Base-by-base conservation (phyloP, 495 filamentous ascomycete genomes). In the Penicillium cataractarum region DNA sequence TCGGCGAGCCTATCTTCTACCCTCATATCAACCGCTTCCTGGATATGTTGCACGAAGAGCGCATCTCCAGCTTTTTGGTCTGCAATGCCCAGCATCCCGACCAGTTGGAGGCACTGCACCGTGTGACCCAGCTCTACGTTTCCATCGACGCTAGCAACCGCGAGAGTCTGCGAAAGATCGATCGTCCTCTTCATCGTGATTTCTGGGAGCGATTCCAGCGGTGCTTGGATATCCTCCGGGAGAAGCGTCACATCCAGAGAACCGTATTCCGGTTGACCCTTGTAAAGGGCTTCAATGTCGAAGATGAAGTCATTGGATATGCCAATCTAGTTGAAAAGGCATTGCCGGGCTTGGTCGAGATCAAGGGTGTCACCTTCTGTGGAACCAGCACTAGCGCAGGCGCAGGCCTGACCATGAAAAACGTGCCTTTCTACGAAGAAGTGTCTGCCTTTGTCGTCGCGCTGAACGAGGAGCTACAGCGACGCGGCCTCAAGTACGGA, bases 31-130 rank as follows among this genome's bases (percentile, higher is more conserved):
- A 98, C 75, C 89, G 89, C 63, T 93, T 98, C 70, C 74, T 94
- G 1, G 83, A 81, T 42, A 79, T 97, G 78, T 80, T 98, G 60
- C 94, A 98, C 76, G 76, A 68, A 21, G 90, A 95, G 71, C 90
- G 85, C 71, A 96, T 98, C 67, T 96, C 91, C 17, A 94, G 89
- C 49, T 98, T 98, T 81, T 82, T 98, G 0, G 94, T 98, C 53
- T 98, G 94, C 80, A 98, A 98, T 73, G 94, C 94, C n/a, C 94
- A 98, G 70, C 94, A 98, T 73, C 93, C 94, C 12, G 92, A 93
- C 37, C 91, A 97, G 69, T 86, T 98, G 26, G 90, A 89, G 12
- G 83, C 88, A 0, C 80, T 98, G 26, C 77, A 88, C 57, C 90
- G 86, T 37, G 93, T 97, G 33, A 98, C 94, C 0, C 94, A 98